Percentiles rank a stretch among this genome's conserved stretches.
These are phyloP conservation scores for Byssothecium circinans DNA, from an alignment of 2,329 filamentous ascomycete genomes.

Conservation along the genomic window DNA sequence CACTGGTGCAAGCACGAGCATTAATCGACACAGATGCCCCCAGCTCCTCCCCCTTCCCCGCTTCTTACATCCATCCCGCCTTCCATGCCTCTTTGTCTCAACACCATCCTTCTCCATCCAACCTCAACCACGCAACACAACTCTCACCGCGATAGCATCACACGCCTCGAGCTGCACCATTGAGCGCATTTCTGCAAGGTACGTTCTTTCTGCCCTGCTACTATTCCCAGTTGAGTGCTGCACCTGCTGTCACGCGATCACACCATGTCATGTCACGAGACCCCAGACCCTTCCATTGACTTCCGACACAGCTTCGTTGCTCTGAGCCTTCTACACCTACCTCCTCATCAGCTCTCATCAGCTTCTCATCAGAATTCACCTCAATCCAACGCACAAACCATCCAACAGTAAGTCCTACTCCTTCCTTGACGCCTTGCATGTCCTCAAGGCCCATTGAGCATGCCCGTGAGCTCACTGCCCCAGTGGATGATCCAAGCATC, in stretches of 20 bases:
- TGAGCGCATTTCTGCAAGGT: constrained; percentile 33
- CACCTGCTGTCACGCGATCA: constrained; percentile 16
- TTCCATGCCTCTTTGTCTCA: constrained; percentile 19
- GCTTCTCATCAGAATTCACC: constrained; percentile 17
- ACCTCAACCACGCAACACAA: background rate
- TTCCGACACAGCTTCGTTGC: constrained; percentile 30
- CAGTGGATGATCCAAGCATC: background rate
- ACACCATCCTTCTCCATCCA: background rate
- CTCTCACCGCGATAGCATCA: background rate
- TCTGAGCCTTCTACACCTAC: constrained; percentile 15
- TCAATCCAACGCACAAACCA: constrained; percentile 20
- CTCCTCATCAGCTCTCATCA: constrained; percentile 18
- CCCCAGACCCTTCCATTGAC: constrained; percentile 26
- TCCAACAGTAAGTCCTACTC: constrained; percentile 34
- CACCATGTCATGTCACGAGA: constrained; percentile 42
- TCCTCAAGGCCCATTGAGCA: too few species aligned
- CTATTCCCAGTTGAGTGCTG: background rate
- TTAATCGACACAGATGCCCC: constrained; percentile 6
- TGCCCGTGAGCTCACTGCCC: too few species aligned
- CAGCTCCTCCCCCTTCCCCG: constrained; percentile 16
- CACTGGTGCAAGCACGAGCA: background rate
- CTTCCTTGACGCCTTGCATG: background rate
- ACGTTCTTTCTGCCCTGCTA: constrained; percentile 8
- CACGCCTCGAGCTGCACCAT: background rate
- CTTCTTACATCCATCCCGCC: constrained; percentile 10